Percentiles rank a stretch among this genome's conserved stretches.
These are phyloP conservation scores for Aphanocladium album DNA, from an alignment of 2,329 filamentous ascomycete species.

Conservation along the genomic window DNA sequence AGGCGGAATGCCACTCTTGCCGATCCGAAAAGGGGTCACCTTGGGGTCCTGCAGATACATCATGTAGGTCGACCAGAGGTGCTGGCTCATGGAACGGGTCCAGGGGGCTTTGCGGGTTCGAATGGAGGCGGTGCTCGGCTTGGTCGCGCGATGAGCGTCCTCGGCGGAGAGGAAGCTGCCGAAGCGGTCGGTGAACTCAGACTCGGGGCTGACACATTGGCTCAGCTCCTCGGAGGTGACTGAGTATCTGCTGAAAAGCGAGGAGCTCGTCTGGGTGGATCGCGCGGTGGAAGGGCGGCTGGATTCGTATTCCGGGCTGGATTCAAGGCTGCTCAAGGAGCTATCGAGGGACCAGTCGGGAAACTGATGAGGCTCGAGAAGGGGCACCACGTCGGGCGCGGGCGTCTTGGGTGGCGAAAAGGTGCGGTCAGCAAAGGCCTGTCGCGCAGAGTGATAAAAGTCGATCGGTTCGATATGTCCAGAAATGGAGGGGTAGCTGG, in stretches of 20 bases:
- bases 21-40: constrained; percentile 60
- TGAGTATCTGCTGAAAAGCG: constrained; percentile 53
- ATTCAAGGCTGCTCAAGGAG: constrained; percentile 52
- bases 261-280: constrained; percentile 54
- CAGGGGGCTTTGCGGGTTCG: constrained; percentile 50
- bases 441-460: constrained; percentile 22
- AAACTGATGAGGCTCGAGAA: constrained; percentile 42
- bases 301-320: constrained; percentile 54
- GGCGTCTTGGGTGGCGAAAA: constrained; percentile 58
- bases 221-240: constrained; percentile 50
- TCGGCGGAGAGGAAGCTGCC: constrained; percentile 22
- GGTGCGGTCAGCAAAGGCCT: constrained; percentile 33
- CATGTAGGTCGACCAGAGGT: constrained; percentile 61
- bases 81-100: constrained; percentile 60
- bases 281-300: constrained; percentile 56
- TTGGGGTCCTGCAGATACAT: constrained; percentile 63
- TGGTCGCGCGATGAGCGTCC: constrained; percentile 29
- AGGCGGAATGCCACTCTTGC: constrained; percentile 59
- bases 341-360: constrained; percentile 57
- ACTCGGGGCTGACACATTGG: constrained; percentile 48
- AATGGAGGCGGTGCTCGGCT: constrained; percentile 18
- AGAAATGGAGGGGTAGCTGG: constrained; percentile 20
- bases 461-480: constrained; percentile 27
- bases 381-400: constrained; percentile 40
- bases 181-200: constrained; percentile 22